Conservation (phyloP, 495 filamentous ascomycete genomes). For the Aspergillus haitiensis region DNA sequence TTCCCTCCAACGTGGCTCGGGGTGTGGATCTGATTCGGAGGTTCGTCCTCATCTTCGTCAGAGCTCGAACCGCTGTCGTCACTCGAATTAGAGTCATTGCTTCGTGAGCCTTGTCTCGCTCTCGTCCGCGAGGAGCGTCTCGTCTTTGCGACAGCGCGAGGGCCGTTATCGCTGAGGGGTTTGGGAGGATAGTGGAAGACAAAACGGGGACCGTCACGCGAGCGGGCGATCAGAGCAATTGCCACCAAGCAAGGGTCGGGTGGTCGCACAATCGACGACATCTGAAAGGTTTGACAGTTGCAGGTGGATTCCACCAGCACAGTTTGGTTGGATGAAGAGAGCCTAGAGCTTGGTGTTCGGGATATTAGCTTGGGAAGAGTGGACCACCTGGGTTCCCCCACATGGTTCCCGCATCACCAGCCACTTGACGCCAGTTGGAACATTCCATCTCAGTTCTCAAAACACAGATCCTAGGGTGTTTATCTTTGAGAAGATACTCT, state of each 20-base stretch:
- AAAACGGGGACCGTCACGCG: slow-evolving; percentile 76
- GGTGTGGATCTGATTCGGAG: slow-evolving; percentile 19
- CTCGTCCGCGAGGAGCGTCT: slow-evolving; percentile 39
- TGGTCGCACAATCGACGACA: slow-evolving; percentile 52
- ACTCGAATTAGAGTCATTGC: slow-evolving; percentile 47
- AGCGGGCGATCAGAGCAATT: slow-evolving; percentile 76
- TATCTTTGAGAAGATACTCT: too few relatives aligned
- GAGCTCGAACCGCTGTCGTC: slow-evolving; percentile 49
- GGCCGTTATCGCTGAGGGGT: slow-evolving; percentile 49
- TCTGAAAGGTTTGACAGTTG: slow-evolving; percentile 22
- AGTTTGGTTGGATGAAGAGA: slow-evolving; percentile 7
- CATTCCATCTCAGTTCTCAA: too few relatives aligned
- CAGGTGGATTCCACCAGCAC: slow-evolving; percentile 5
- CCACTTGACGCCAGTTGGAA: too few relatives aligned
- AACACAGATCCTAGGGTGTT: too few relatives aligned
- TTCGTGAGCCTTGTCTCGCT: slow-evolving; percentile 26
- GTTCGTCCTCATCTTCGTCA: slow-evolving; percentile 53
- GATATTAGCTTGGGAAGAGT: background rate
- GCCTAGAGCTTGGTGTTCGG: slow-evolving; percentile 19
- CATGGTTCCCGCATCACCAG: slow-evolving; percentile 8
- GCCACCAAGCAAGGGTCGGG: slow-evolving; percentile 70
- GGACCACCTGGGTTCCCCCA: slow-evolving; percentile 4
- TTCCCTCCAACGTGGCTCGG: slow-evolving; percentile 25
- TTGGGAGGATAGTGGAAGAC: slow-evolving; percentile 88
- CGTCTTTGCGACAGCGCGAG: slow-evolving; percentile 36